Evolutionary conservation across 768 basidiomycete genomes (phyloP), one percentile per base, ranked within the genome.

Genomic region (Dacryopinax spathularia): DNA sequence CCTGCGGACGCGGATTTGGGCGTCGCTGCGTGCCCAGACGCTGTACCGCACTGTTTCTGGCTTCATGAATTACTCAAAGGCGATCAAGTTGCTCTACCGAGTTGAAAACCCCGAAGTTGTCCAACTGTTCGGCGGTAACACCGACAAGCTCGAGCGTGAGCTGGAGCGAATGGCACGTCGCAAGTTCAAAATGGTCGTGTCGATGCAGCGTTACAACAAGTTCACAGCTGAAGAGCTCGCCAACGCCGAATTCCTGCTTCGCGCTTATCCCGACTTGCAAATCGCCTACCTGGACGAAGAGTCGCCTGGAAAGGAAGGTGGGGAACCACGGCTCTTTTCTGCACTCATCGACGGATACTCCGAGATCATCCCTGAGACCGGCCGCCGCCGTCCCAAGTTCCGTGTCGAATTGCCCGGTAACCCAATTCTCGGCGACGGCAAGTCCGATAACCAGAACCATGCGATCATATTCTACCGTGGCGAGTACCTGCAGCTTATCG

Each of bases 41-140:
- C 83, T 99, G 20, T 98, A 99, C 73, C 86, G 96, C 68, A 99
- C 96, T 15, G 95, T 99, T 18, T 97, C 96, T 34, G 96, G 96
- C 61, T 97, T 99, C 91, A 98, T 98, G 96, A 99, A 99, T 77
- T 98, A 99, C 74, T 86, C 90, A 68, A 99, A 99, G 78, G 96
- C 96, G 13, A 98, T 99, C 84, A 99, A 99, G 74, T 78, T 99
- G 34, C 82, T 99, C n/a, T 95, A 98, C 75, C 91, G 95, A 63
- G 96, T 99, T 41, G 96, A 99, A 78, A 98, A 98, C 77, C 96
- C 96, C 7, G 96, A 99, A 75, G 90, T 99, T 59, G 96, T 99
- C 18, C 95, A 98, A 76, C 81, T 88, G 59, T 97, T 92, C 69
- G 95, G 96, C 37, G 95, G 94, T 15, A 98, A 98, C 76, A 96